Evolutionary conservation across 179 eudicot genomes (phyloP), one percentile per base, ranked within the genome.

Genomic region (Corrigiola litoralis): DNA sequence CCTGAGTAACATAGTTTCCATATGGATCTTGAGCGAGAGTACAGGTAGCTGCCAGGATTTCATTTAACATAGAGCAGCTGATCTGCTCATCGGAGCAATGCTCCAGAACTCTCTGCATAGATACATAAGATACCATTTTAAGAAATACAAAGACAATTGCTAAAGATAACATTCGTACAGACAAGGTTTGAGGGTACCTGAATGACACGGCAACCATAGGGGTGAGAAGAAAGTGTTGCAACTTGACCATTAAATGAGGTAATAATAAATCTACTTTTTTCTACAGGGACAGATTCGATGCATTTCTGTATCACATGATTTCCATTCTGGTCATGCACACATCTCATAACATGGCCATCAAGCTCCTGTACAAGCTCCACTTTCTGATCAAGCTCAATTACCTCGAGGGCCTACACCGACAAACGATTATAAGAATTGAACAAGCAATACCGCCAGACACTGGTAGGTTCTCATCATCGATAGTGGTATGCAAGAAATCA

Each of bases 1-100:
- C 98, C 98, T 89, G 98, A 34, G 85, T 82, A 44, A 90, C 98
- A 75, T 92, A 92, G 74, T 92, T 90, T 29, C 98, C 98, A 72
- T 92, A 92, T 24, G 92, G 92, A 68, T 92, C 96, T 65, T 85
- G 80, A 56, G 92, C 95, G 55, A 90, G 92, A 54, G 63, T 58
- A 71, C 66, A 82, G 38, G 84, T 81, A 38, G 95, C 81, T 50
- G 87, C 88, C 80, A 90, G 73, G 53, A 92, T 77, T 77, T 92
- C 98, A 72, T 87, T 84, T 27, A 92, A 77, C 38, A 92, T 77
- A 60, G 70, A 76, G 60, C 70, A 83, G 66, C 78, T 84, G 55
- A 73, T 82, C 63, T 67, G 41, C 46, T 81, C 82, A 65, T 90
- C 86, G 28, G 86, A 66, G 65, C 92, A 92, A 75, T 90, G 92